These are phyloP conservation scores for Phlyctochytrium arcticum DNA, from an alignment of 192 early-diverging fungal genomes.

Conservation along the genomic window DNA sequence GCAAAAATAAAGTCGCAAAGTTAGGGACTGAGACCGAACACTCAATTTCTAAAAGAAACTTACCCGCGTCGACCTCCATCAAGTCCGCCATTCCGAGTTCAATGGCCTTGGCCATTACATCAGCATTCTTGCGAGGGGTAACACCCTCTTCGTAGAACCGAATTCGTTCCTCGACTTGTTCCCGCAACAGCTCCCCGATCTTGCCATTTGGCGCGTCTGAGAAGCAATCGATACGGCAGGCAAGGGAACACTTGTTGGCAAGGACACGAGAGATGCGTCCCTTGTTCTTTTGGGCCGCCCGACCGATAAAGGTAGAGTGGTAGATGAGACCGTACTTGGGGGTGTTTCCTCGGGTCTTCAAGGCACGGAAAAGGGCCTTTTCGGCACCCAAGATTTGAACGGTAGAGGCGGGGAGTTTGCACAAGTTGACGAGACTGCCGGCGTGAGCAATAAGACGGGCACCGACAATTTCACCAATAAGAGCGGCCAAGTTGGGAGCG, in stretches of 20 bases:
- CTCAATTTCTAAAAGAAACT: conserved; percentile 34
- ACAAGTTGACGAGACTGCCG: conserved; percentile 92
- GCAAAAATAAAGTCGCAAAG: background rate
- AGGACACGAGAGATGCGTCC: conserved; percentile 95
- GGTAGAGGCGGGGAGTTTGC: conserved; percentile 97
- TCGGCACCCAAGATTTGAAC: conserved; percentile 99
- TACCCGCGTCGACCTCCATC: conserved; percentile 60
- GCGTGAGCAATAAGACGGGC: conserved; percentile 97
- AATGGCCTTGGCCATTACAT: conserved; percentile 72
- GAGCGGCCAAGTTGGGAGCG: conserved; percentile 92
- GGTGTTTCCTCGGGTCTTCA: conserved; percentile 97
- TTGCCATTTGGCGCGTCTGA: conserved; percentile 75
- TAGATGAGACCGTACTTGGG: conserved; percentile 99
- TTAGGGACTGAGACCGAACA: background rate
- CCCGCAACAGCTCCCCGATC: conserved; percentile 88
- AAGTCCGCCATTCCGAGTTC: conserved; percentile 54
- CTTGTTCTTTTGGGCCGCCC: conserved; percentile 98
- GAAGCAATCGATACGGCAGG: conserved; percentile 96
- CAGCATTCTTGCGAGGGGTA: conserved; percentile 84
- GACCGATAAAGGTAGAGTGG: conserved; percentile 96
- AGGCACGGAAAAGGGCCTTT: conserved; percentile 98
- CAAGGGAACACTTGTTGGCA: conserved; percentile 98
- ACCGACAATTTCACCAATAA: conserved; percentile 98
- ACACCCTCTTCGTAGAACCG: conserved; percentile 90
- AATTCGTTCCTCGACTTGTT: conserved; percentile 95